Evolutionary conservation across 441 rosid species (phyloP), one percentile per base, ranked within the genome.

Genomic region (Rhodomyrtus psidioides): DNA sequence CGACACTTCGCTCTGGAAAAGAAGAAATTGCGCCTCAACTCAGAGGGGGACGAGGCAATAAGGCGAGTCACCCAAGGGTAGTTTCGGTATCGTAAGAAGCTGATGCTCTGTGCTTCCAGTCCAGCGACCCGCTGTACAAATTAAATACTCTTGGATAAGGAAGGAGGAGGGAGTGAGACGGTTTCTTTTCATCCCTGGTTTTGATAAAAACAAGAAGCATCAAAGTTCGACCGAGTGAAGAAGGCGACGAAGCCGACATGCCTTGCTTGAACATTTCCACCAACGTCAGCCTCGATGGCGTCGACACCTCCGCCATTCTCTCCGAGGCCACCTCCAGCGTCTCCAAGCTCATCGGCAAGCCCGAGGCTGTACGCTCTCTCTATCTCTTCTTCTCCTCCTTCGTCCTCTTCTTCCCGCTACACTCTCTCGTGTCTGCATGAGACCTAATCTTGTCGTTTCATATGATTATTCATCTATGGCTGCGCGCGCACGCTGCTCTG

Each of bases 311-410:
- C 55, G 57, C 86, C 83, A 76, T 87, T 30, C 86, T 87, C 46
- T 56, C 86, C 88, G 86, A 87, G 55, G 84, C 84, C 83, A 75
- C 88, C 81, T 83, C 88, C 83, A 19, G 86, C 54, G 86, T 87
- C 46, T 83, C 88, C 83, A 74, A 74, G 79, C 84, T 87, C 86
- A 87, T 87, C 84, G 88, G 88, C 83, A 76, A 83, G 76, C 88
- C 88, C 39, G 88, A 87, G 59, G 59, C 86, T 57, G 88, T 87
- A 83, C 30, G 55, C 79, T 49, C 84, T 15, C 49, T 46, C 75
- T 7, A 55, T 4, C 55, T 34, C 44, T 14, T 62, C 42, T 51
- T 44, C 39, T 82, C n/a, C 70, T 70, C 34, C 85, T 42, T 19
- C 46, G 7, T 42, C 34, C 65, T 26, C 85, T 83, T 51, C 53